Evolutionary conservation across 306 rosid species (phyloP), one percentile per base, ranked within the genome.

Genomic region (Oxytropis ochrocephala): DNA sequence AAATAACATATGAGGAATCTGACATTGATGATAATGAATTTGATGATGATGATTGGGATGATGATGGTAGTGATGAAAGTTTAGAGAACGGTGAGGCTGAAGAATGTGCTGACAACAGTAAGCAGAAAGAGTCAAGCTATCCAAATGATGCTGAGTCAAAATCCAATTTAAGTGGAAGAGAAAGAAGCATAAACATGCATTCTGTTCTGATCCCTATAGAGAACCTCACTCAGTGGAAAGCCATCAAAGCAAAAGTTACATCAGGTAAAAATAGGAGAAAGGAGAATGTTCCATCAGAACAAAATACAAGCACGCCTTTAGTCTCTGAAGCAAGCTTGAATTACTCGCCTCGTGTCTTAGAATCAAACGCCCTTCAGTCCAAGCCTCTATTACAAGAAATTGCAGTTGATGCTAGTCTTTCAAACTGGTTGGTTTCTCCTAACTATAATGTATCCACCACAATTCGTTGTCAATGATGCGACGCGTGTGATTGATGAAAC

Each of bases 171-270:
- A 48, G 53, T 66, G 82, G 70, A 72, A 30, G 70, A 41, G 71
- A 67, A 11, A 69, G 77, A 54, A 79, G 77, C 72, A 75, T 46
- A 16, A 27, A 14, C 64, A 71, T 69, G 36, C 84, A 81, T 80
- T 84, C 91, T 62, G 97, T 94, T 29, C 81, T 94, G 57, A 78
- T 43, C 46, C 97, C 99, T 21, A 80, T 94, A 16, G 96, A 91
- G 75, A 91, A 94, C 74, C 81, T 94, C 41, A 77, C 69, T 59
- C 92, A 94, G 67, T 93, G 98, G 99, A 91, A 89, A 76, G 86
- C 88, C 70, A 92, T 88, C 57, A 94, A 94, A 73, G 88, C 89
- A 60, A 82, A 84, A 85, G 78, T 81, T 78, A 54, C 80, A 70
- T 58, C 89, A 70, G 44, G 77, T 21, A 85, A 81, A 72, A 74